These are phyloP conservation scores for Lactifluus volemus DNA, from an alignment of 768 basidiomycete genomes.

Conservation along the genomic window DNA sequence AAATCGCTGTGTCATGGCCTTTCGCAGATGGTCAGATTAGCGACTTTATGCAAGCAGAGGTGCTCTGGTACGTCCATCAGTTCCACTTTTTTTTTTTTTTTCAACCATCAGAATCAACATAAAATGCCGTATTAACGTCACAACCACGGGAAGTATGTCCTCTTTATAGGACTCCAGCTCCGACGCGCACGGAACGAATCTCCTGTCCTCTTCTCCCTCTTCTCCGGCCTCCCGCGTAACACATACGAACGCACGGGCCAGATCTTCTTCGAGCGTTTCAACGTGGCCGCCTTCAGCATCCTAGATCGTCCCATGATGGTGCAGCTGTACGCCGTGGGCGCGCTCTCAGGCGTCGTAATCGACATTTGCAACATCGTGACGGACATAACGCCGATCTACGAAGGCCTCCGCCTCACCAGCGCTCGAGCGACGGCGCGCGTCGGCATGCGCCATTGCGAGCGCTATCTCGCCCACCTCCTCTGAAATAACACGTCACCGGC, in stretches of 20 bases:
- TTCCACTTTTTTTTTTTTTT: not conserved
- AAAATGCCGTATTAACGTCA: no score
- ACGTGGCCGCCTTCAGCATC: conserved; percentile 73
- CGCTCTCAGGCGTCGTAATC: conserved; percentile 65
- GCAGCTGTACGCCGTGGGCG: conserved; percentile 71
- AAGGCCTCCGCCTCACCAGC: no score
- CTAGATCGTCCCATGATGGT: conserved; percentile 82
- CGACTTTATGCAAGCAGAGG: conserved; percentile 83
- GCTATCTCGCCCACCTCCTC: conserved; percentile 66
- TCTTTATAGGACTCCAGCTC: conserved; percentile 66
- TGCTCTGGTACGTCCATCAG: conserved; percentile 56
- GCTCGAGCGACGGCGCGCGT: no score
- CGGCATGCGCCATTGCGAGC: conserved; percentile 65
- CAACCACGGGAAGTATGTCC: conserved; percentile 67
- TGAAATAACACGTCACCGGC: conserved; percentile 55
- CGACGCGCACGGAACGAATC: conserved; percentile 84
- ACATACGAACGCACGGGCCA: conserved; percentile 70
- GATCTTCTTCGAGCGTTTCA: conserved; percentile 89
- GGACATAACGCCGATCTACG: conserved; percentile 69
- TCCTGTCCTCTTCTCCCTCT: conserved; percentile 68
- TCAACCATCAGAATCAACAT: no score
- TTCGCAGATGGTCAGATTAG: conserved; percentile 63
- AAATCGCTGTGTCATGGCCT: conserved; percentile 73
- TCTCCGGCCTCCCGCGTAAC: conserved; percentile 52
- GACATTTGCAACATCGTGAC: conserved; percentile 73